Conservation (phyloP, 192 early-diverging fungal species). For the Dissophora ornata region DNA sequence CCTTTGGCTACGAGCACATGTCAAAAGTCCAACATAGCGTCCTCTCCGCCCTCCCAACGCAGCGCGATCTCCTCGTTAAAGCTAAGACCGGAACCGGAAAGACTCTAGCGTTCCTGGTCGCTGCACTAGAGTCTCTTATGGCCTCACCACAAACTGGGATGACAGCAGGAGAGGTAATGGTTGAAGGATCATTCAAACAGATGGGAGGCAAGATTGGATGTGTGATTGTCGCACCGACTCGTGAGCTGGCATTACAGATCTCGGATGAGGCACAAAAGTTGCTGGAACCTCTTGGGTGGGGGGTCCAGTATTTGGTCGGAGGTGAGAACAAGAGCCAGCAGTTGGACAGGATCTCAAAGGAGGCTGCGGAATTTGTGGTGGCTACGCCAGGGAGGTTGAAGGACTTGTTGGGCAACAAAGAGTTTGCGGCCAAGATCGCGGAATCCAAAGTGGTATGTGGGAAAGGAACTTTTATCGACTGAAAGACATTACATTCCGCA, state of each 20-base stretch:
- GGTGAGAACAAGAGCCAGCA: slow-evolving; percentile 73
- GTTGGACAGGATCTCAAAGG: slow-evolving; percentile 56
- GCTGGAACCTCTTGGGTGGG: slow-evolving; percentile 63
- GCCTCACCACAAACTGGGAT: slow-evolving; percentile 1
- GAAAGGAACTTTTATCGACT: too few relatives aligned
- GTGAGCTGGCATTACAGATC: slow-evolving; percentile 91
- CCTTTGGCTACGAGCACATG: slow-evolving; percentile 81
- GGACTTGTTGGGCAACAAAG: slow-evolving; percentile 68
- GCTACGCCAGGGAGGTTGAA: slow-evolving; percentile 96
- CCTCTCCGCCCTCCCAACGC: slow-evolving; percentile 72
- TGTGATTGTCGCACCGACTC: slow-evolving; percentile 88
- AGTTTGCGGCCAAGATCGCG: slow-evolving; percentile 59
- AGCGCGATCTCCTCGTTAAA: slow-evolving; percentile 87
- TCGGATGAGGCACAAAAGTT: slow-evolving; percentile 77
- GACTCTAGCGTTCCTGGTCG: slow-evolving; percentile 91
- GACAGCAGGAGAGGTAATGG: background rate
- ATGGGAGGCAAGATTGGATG: slow-evolving; percentile 68
- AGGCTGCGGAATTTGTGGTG: slow-evolving; percentile 85
- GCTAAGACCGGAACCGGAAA: slow-evolving; percentile 99
- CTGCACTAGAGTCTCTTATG: slow-evolving; percentile 81
- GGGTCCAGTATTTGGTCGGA: slow-evolving; percentile 80
- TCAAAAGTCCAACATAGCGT: slow-evolving; percentile 87
- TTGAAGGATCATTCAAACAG: slow-evolving; percentile 16
- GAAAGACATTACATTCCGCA: too few relatives aligned
- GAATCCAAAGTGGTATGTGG: slow-evolving; percentile 61